Evolutionary conservation across 208 protist species (phyloP), one percentile per base, ranked within the genome.

Genomic region (Wallacemonas sp.): DNA sequence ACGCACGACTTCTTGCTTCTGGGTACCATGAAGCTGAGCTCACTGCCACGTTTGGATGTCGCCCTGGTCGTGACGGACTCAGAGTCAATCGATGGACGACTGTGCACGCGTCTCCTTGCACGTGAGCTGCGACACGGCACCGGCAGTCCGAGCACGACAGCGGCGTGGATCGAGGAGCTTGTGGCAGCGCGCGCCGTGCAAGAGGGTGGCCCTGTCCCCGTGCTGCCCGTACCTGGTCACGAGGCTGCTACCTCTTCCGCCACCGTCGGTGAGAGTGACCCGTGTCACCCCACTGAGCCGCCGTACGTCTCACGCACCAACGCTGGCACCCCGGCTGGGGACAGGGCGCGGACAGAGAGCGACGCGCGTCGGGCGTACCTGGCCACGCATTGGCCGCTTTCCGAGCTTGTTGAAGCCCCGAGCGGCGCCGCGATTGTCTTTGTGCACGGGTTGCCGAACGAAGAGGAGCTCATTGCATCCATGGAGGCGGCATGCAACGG

Each of bases 381-480:
- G 0, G 29, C 16, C 8, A 55, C 19, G 16, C 57, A 79, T n/a
- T 39, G 78, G 16, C 71, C 71, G 19, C 34, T 44, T 1, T 79
- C 58, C 34, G 78, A 83, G 57, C 33, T 76, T 2, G 73, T 70
- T 1, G 55, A 30, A 17, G n/a, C 41, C 23, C 16, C 62, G 4
- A 32, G 44, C 8, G 38, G 34, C 24, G 23, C 14, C 14, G 67
- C 36, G 4, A 60, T 78, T 2, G 30, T 88, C 21, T 81, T 88
- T 62, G 36, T 88, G 21, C 83, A 88, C 43, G 78, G 68, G 38
- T 49, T 88, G 44, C 32, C 14, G 27, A 49, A 73, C 24, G 66
- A 84, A 32, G 81, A 72, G 2, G 68, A 69, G 6, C 71, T 88
- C 12, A n/a, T 81, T 19, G 67, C 70, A 0, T 46, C 41, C 1